These are phyloP conservation scores for Purshia tridentata DNA, from an alignment of 306 rosid species.

Conservation along the genomic window DNA sequence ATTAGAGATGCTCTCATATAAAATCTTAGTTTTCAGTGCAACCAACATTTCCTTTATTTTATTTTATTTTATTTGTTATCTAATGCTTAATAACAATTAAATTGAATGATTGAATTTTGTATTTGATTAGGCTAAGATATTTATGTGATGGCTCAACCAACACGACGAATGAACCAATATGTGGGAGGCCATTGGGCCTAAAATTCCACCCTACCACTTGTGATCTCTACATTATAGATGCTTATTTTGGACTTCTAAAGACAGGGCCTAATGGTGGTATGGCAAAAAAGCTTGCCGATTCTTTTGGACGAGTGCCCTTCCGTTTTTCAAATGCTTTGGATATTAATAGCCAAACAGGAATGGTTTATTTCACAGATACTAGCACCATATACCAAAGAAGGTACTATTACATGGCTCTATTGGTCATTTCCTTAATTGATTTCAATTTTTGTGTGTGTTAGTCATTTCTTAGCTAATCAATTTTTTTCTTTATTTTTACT, in stretches of 20 bases:
- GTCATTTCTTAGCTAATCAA: no score
- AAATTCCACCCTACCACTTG: constrained; percentile 31
- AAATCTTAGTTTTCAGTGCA: no score
- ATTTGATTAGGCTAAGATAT: constrained; percentile 31
- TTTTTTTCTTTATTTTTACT: no score
- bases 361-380: constrained; percentile 56
- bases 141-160: constrained; percentile 44
- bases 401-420: constrained; percentile 15
- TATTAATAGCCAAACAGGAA: constrained; percentile 41
- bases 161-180: constrained; percentile 28
- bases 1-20: no score
- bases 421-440: not conserved
- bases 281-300: constrained; percentile 38
- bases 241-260: constrained; percentile 50
- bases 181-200: constrained; percentile 67
- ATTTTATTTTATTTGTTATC: no score
- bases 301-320: constrained; percentile 43
- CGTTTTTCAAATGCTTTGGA: constrained; percentile 55
- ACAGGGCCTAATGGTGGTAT: constrained; percentile 41
- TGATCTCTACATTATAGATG: constrained; percentile 49
- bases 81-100: no score
- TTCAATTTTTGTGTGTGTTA: no score
- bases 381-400: constrained; percentile 59
- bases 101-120: no score
- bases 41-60: no score